Evolutionary conservation across 441 rosid genomes (phyloP), one percentile per base, ranked within the genome.

Genomic region (Aleurites moluccanus): DNA sequence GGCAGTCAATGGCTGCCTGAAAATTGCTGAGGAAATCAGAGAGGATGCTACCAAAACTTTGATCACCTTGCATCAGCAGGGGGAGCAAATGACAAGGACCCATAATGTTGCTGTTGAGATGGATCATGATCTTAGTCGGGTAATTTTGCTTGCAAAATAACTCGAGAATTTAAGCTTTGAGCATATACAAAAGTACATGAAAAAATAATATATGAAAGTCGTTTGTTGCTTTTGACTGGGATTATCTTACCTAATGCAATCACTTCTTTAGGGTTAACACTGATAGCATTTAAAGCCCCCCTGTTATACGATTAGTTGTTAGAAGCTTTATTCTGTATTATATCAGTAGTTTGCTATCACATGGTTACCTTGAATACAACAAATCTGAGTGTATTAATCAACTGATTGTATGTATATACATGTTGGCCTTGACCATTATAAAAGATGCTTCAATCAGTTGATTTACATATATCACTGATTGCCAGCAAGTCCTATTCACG

Each of bases 21-120:
- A 92, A 83, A 92, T 94, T 50, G 98, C 97, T n/a, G 91, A 86
- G 79, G 96, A 89, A 63, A 94, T 94, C 16, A 91, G 97, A 80
- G 89, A 85, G 55, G 93, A 86, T 57, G 97, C 91, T 23, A 82
- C 91, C 3, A 86, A 83, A 42, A 91, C 96, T 74, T 77, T 94
- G 86, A 76, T 85, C 55, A 86, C 84, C 74, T 77, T 94, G 81
- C 93, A 94, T 73, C 87, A 92, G 21, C 98, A 94, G 81, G 96
- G 97, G n/a, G 96, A 91, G 79, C 97, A 92, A 75, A 94, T 94
- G 80, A 84, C 86, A 64, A 82, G 87, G 89, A 83, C 91, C 60
- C 98, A 94, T 67, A 66, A 82, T 1, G 77, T 76, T 55, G 89
- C 98, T 80, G 93, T 89, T 60, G 86, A 83, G 78, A 86, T 92